Evolutionary conservation across 1,139 yeast genomes (phyloP), one percentile per base, ranked within the genome.

Genomic region (Geotrichum reessii): DNA sequence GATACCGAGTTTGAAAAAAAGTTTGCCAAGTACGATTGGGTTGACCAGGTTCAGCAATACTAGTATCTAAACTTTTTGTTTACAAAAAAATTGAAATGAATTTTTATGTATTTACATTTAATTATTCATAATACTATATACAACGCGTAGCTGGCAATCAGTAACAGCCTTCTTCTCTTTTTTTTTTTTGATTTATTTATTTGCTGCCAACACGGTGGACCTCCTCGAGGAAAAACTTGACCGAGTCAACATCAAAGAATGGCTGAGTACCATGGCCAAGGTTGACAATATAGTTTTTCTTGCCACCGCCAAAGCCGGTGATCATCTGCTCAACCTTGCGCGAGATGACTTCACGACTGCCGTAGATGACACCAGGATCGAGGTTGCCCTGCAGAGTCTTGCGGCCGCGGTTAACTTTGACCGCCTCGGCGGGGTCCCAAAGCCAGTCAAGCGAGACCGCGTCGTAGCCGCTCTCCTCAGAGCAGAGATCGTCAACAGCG

Each of bases 181-280:
- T 31, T 31, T 31, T 31, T 31, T 31, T 31, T 31, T 31, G 17
- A 25, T 8, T 27, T 28, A 19, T 21, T 48, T 53, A 58, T 21
- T 50, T 44, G 31, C 56, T 51, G 37, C 97, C 97, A 57, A 87
- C 73, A 69, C 92, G 82, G 72, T 90, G 97, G 67, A 95, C 87
- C 71, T 90, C 97, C 72, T 88, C 77, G 70, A 93, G 78, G 76
- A 93, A 93, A 74, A 83, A 88, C 60, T 82, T 85, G 61, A 93
- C 81, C 72, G 86, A 87, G 64, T 87, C 96, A 9, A 98, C 96
- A 65, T 89, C 87, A 96, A 93, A 89, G 73, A 88, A 89, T 25
- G 98, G 98, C 71, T 91, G 97, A 37, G 98, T 93, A 31, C 99
- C 99, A 69, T 93, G 99, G 53, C 99, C 99, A 71, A 93, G 87